phyloP scores from a whole-genome alignment of 75 land plant species.

The Pseudotsuga menziesii region DNA sequence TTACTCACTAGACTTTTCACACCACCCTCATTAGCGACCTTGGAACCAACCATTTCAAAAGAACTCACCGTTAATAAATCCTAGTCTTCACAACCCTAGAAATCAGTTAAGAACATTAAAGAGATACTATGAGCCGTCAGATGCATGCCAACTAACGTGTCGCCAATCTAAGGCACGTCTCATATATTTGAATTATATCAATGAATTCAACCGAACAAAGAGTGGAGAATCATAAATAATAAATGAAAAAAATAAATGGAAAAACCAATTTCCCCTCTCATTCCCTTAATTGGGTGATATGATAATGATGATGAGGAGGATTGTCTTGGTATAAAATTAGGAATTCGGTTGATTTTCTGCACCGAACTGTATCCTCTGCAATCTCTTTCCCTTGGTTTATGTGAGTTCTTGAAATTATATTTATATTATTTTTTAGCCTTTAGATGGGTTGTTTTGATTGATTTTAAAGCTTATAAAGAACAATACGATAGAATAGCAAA shows the following conservation, averaged over 20 bases:
- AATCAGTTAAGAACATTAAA: neutral
- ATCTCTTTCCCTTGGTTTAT: slow-evolving; percentile 6
- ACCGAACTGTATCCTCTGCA: slow-evolving; percentile 10
- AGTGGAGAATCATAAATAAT: neutral
- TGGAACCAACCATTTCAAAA: no score
- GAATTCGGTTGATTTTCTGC: slow-evolving; percentile 10
- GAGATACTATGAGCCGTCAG: slow-evolving; percentile 10
- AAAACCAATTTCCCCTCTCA: neutral
- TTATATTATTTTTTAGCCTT: neutral
- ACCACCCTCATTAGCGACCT: no score
- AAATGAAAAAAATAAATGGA: neutral
- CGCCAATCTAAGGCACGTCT: neutral
- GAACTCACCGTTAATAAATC: no score
- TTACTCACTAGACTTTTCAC: no score
- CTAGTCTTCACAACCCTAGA: neutral
- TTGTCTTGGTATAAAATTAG: neutral
- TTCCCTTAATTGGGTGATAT: slow-evolving; percentile 4
- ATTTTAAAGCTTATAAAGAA: neutral
- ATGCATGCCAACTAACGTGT: neutral
- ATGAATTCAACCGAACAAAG: neutral
- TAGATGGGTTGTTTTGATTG: neutral
- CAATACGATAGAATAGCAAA: neutral
- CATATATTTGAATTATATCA: neutral
- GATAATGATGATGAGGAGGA: slow-evolving; percentile 3
- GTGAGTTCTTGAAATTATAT: neutral